These are phyloP conservation scores for Populus pruinosa DNA, from an alignment of 345 rosid genomes.

Conservation along the genomic window DNA sequence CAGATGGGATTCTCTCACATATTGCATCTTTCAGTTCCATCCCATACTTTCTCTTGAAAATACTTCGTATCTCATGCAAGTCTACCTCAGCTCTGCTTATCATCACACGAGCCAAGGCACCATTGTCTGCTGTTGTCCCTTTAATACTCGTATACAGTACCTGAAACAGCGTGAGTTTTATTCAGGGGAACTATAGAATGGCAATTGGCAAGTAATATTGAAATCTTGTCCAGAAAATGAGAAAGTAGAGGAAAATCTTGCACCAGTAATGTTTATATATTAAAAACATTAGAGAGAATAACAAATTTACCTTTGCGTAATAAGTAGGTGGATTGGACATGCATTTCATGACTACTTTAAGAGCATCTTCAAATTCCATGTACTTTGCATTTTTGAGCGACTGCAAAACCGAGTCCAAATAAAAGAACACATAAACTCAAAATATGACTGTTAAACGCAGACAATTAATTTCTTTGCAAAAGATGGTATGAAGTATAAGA, in stretches of 20 bases:
- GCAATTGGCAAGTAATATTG: too few species aligned
- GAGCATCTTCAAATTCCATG: slow-evolving; percentile 41
- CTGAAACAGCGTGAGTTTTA: slow-evolving; percentile 20
- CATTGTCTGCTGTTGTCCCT: slow-evolving; percentile 29
- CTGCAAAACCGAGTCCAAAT: slow-evolving; percentile 21
- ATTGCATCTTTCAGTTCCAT: slow-evolving; percentile 45
- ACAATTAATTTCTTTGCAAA: not conserved
- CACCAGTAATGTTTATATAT: too few species aligned
- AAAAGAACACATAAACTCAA: not conserved
- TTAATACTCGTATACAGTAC: slow-evolving; percentile 30
- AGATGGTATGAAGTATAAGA: not conserved
- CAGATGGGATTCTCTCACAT: slow-evolving; percentile 31
- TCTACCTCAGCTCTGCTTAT: slow-evolving; percentile 56
- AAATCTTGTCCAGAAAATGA: too few species aligned
- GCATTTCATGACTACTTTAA: slow-evolving; percentile 48
- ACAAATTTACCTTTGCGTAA: slow-evolving; percentile 47
- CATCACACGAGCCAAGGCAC: slow-evolving; percentile 39
- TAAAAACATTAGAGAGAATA: too few species aligned
- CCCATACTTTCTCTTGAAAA: slow-evolving; percentile 41
- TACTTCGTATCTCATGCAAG: slow-evolving; percentile 40
- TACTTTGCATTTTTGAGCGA: slow-evolving; percentile 36
- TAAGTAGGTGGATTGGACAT: slow-evolving; percentile 41
- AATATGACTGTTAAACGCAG: not conserved
- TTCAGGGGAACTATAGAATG: too few species aligned
- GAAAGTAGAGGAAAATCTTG: too few species aligned